A percentile compares a stretch with the other conserved stretches of the same genome.
phyloP scores from a whole-genome alignment of 1,284 basidiomycete genomes.

The Athelia sp. region DNA sequence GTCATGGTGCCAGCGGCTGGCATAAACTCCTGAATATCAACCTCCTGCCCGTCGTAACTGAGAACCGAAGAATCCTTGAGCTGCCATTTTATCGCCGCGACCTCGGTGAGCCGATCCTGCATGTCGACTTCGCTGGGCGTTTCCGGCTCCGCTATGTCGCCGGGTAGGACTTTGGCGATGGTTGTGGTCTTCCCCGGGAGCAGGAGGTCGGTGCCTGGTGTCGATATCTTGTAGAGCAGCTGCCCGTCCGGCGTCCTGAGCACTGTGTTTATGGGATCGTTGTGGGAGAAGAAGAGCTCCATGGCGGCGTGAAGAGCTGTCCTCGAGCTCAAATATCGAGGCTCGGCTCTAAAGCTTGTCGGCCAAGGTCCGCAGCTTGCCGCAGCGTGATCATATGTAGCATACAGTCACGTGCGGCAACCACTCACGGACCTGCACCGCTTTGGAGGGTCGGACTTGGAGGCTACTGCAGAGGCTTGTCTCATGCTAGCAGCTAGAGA shows the following conservation, averaged over 20 bases:
- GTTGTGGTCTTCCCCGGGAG: constrained; percentile 1
- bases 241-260: neutral
- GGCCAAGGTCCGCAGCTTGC: too few species aligned
- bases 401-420: neutral
- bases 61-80: constrained; percentile 1
- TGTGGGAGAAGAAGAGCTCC: neutral
- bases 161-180: neutral
- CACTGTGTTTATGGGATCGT: neutral
- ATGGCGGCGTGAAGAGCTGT: neutral
- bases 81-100: constrained; percentile 6
- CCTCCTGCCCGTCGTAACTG: constrained; percentile 6
- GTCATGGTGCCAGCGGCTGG: neutral
- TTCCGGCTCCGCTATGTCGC: neutral
- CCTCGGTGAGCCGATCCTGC: constrained; percentile 7
- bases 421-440: too few species aligned
- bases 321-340: too few species aligned
- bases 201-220: neutral
- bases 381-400: too few species aligned
- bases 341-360: too few species aligned
- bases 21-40: neutral
- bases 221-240: neutral
- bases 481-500: too few species aligned
- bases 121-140: constrained; percentile 4
- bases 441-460: too few species aligned
- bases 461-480: too few species aligned